Evolutionary conservation across 768 basidiomycete genomes (phyloP), one percentile per base, ranked within the genome.

Genomic region (Fistulinella prunicolor): DNA sequence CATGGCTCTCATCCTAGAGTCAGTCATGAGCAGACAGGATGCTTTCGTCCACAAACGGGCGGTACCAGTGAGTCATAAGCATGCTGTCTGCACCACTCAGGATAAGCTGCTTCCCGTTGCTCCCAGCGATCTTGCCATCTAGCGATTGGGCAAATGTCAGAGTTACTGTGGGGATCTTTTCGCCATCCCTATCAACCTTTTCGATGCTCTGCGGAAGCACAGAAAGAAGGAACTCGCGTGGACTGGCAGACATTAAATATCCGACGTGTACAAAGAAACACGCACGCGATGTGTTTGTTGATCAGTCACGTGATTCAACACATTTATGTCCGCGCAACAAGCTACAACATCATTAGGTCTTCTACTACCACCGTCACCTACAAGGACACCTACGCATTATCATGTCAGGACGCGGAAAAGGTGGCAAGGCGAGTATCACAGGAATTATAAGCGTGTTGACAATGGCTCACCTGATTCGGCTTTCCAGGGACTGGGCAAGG

Each of bases 11-110:
- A 98, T 82, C 84, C 94, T 95, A 54, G 42, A 40, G 51, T 40
- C 17, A 20, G 16, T 42, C 24, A 32, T 57, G 38, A 41, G 44
- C 24, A 36, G 22, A 42, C 16, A 26, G 29, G 9, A 17, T 23
- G 24, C 16, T 35, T 45, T 46, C 21, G 28, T 32, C 17, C 38
- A 30, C 20, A 26, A 19, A 48, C 9, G 34, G 16, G 21, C 9
- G 55, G 53, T 59, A 92, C 94, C 89, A 89, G 66, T 98, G 95
- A 10, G 95, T 98, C 86, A 99, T 91, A 35, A 79, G 54, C 84
- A 94, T 86, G 66, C 88, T 92, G 59, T 96, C 89, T 38, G 73
- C 69, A 7, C 95, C 90, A 56, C 91, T 94, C 32, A 99, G 73
- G 24, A 78, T 76, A 29, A 99, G 78, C 70, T 94, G 93, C 46